Conservation (phyloP, 306 rosid species). For the Vigna mungo region DNA sequence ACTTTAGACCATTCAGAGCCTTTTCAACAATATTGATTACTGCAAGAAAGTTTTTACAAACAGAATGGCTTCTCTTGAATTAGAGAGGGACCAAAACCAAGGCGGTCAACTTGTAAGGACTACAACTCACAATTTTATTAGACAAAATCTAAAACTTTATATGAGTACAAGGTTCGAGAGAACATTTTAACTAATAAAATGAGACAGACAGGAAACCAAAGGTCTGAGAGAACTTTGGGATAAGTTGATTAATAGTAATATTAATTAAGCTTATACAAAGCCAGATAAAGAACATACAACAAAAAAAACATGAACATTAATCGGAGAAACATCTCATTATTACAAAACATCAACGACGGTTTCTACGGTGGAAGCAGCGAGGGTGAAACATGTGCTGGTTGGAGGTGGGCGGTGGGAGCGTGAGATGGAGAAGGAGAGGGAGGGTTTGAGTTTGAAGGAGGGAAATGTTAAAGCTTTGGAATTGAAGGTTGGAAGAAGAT, state of each 20-base stretch:
- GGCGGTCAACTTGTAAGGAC: too few relatives aligned
- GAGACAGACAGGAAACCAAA: not conserved
- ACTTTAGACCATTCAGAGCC: too few relatives aligned
- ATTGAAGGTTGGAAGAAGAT: constrained; percentile 44
- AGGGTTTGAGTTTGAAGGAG: constrained; percentile 45
- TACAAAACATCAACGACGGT: constrained; percentile 46
- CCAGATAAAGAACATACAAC: constrained; percentile 32
- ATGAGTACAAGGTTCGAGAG: too few relatives aligned
- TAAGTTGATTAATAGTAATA: constrained; percentile 1
- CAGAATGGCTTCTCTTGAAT: too few relatives aligned
- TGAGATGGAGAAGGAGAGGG: constrained; percentile 24
- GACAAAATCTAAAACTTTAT: too few relatives aligned
- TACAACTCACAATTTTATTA: not conserved
- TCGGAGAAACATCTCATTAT: constrained; percentile 33
- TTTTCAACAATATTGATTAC: too few relatives aligned
- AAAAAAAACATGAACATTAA: constrained; percentile 26
- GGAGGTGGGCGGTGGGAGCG: constrained; percentile 5
- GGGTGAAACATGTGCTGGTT: constrained; percentile 34
- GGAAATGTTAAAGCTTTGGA: constrained; percentile 46
- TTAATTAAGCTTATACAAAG: constrained; percentile 14
- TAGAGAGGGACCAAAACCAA: too few relatives aligned
- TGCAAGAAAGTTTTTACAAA: too few relatives aligned
- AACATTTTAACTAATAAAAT: too few relatives aligned
- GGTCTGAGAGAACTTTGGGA: constrained; percentile 33
- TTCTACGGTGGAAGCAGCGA: constrained; percentile 41